These are phyloP conservation scores for Globisporangium alternatum DNA, from an alignment of 352 stramenopile genomes.

Conservation along the genomic window DNA sequence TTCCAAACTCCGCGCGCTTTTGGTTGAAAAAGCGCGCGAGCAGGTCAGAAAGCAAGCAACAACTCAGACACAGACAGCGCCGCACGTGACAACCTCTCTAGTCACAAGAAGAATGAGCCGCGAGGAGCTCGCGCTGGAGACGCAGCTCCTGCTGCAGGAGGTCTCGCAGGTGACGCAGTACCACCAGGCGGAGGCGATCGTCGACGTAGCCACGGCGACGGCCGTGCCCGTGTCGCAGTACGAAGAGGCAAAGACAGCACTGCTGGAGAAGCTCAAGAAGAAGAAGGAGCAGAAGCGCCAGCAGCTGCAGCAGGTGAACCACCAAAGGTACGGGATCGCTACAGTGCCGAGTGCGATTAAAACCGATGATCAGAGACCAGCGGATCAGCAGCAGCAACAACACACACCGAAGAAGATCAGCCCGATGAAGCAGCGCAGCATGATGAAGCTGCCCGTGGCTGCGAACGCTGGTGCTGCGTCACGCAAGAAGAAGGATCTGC, in stretches of 20 bases:
- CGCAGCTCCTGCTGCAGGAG: slow-evolving; percentile 77
- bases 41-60: background rate
- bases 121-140: slow-evolving; percentile 70
- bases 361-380: background rate
- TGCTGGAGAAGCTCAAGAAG: slow-evolving; percentile 61
- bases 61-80: background rate
- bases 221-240: slow-evolving; percentile 37
- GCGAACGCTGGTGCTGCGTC: slow-evolving; percentile 22
- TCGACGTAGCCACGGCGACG: slow-evolving; percentile 24
- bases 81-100: background rate
- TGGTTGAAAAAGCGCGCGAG: background rate
- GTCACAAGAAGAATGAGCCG: slow-evolving; percentile 24
- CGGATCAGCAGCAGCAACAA: slow-evolving; percentile 11
- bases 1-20: background rate
- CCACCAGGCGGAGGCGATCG: slow-evolving; percentile 26
- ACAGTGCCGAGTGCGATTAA: slow-evolving; percentile 2
- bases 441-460: slow-evolving; percentile 55
- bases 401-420: slow-evolving; percentile 22
- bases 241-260: slow-evolving; percentile 48
- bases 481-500: slow-evolving; percentile 62
- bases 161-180: slow-evolving; percentile 53
- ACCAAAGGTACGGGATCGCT: slow-evolving; percentile 39
- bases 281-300: slow-evolving; percentile 57
- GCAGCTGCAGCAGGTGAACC: slow-evolving; percentile 49
- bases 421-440: slow-evolving; percentile 34